Conservation (phyloP, 495 filamentous ascomycete species). For the Penicillium bialowiezense region DNA sequence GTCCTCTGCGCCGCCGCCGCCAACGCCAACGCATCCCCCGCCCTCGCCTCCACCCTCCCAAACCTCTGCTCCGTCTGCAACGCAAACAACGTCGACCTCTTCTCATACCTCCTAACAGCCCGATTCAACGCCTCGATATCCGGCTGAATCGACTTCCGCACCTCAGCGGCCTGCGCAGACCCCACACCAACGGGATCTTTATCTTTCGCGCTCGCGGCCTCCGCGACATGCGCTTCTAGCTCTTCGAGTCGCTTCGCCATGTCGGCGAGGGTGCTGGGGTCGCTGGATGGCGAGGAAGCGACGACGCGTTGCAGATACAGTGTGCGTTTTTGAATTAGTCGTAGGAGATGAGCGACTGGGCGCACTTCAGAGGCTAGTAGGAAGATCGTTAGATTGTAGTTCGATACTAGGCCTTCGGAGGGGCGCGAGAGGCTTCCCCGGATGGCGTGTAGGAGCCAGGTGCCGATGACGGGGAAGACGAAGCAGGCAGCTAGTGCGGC, state of each 20-base stretch:
- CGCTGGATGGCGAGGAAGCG: conserved; percentile 42
- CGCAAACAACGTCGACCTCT: conserved; percentile 68
- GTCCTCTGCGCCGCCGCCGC: conserved; percentile 71
- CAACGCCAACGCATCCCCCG: conserved; percentile 75
- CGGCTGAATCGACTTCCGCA: conserved; percentile 65
- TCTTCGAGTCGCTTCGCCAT: conserved; percentile 64
- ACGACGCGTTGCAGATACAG: conserved; percentile 79
- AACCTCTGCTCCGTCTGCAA: conserved; percentile 75
- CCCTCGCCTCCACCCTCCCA: conserved; percentile 60
- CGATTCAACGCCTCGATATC: conserved; percentile 88
- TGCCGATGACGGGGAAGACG: conserved; percentile 69
- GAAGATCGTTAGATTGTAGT: conserved; percentile 94
- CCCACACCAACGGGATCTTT: too few relatives aligned
- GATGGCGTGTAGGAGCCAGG: conserved; percentile 75
- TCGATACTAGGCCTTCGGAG: conserved; percentile 81
- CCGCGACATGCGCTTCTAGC: conserved; percentile 59
- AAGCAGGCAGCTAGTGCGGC: conserved; percentile 77
- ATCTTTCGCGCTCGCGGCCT: conserved; percentile 1
- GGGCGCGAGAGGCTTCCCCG: conserved; percentile 73
- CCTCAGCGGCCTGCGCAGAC: conserved; percentile 44
- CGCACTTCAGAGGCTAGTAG: conserved; percentile 82
- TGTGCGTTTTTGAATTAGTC: conserved; percentile 73
- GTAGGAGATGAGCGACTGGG: conserved; percentile 76
- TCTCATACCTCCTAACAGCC: conserved; percentile 92
- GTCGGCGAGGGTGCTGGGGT: conserved; percentile 50